Evolutionary conservation across 805 yeast genomes (phyloP).

Genomic region (Metschnikowia peoriensis): DNA sequence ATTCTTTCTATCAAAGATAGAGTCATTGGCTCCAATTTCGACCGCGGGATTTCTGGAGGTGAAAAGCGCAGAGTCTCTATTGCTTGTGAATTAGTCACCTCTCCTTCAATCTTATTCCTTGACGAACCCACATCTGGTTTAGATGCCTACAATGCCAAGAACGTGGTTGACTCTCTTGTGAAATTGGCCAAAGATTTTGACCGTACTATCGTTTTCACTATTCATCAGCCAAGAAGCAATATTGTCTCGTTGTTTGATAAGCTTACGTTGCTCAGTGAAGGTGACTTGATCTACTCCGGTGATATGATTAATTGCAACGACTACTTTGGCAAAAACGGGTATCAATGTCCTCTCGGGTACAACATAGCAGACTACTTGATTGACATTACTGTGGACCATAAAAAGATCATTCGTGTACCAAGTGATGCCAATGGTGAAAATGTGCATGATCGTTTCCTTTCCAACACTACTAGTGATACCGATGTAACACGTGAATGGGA

Average conservation of each 20-base stretch:
- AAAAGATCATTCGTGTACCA: constrained; percentile 27
- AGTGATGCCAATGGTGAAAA: constrained; percentile 19
- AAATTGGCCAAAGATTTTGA: constrained; percentile 75
- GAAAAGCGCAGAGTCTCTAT: constrained; percentile 90
- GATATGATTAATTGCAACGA: constrained; percentile 71
- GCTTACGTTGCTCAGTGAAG: constrained; percentile 76
- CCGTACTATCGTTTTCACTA: constrained; percentile 87
- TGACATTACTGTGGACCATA: constrained; percentile 77
- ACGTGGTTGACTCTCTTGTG: constrained; percentile 83
- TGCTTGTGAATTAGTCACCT: constrained; percentile 89
- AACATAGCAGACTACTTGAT: constrained; percentile 92
- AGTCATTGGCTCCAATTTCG: constrained; percentile 83
- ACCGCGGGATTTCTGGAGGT: constrained; percentile 92
- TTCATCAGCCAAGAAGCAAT: constrained; percentile 96
- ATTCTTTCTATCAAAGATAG: constrained; percentile 81
- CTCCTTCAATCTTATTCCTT: constrained; percentile 76
- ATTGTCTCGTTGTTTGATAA: constrained; percentile 90
- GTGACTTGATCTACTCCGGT: constrained; percentile 86
- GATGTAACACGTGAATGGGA: constrained; percentile 82
- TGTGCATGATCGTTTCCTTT: constrained; percentile 30
- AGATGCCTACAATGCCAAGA: constrained; percentile 89
- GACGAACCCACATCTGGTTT: constrained; percentile 97
- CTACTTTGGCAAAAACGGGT: constrained; percentile 74
- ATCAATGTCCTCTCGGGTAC: constrained; percentile 81
- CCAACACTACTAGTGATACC: constrained; percentile 29